phyloP scores from a whole-genome alignment of 768 basidiomycete species.

The Serpula lacrymans region DNA sequence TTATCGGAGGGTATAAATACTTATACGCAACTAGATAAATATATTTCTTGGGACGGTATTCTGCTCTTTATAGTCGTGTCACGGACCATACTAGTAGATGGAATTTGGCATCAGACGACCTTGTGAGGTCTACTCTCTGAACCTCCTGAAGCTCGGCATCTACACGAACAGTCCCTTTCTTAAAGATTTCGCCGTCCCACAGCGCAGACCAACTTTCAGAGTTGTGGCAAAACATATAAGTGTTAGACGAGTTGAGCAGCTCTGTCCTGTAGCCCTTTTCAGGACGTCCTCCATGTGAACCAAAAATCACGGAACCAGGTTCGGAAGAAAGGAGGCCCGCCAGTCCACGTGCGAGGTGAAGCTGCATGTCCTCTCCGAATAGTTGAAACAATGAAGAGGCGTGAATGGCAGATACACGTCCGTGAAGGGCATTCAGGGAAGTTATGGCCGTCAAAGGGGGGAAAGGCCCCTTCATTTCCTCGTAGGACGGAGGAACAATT shows the following conservation, averaged over 20 bases:
- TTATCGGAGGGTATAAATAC: too few relatives aligned
- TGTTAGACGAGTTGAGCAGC: too few relatives aligned
- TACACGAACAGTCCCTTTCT: constrained; percentile 30
- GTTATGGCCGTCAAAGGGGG: constrained; percentile 29
- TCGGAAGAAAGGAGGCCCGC: constrained; percentile 39
- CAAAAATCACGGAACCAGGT: constrained; percentile 46
- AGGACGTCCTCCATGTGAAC: constrained; percentile 32
- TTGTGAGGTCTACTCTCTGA: too few relatives aligned
- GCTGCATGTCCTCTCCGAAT: constrained; percentile 40
- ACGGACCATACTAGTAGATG: constrained; percentile 3
- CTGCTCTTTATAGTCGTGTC: not conserved
- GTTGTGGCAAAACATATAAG: constrained; percentile 39
- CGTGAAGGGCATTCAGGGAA: constrained; percentile 41
- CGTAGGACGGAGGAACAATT: constrained; percentile 24
- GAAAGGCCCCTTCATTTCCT: constrained; percentile 9
- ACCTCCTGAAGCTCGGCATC: constrained; percentile 13
- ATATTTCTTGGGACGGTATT: too few relatives aligned
- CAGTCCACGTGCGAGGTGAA: constrained; percentile 37
- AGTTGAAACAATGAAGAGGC: constrained; percentile 46
- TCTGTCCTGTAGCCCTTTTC: constrained; percentile 30
- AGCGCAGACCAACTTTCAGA: constrained; percentile 34
- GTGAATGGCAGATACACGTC: constrained; percentile 46
- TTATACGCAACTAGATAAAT: too few relatives aligned
- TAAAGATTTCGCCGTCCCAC: constrained; percentile 34
- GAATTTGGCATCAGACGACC: too few relatives aligned